Evolutionary conservation across 2,329 filamentous ascomycete genomes (phyloP), one percentile per base, ranked within the genome.

Genomic region (Xylaria sp.): DNA sequence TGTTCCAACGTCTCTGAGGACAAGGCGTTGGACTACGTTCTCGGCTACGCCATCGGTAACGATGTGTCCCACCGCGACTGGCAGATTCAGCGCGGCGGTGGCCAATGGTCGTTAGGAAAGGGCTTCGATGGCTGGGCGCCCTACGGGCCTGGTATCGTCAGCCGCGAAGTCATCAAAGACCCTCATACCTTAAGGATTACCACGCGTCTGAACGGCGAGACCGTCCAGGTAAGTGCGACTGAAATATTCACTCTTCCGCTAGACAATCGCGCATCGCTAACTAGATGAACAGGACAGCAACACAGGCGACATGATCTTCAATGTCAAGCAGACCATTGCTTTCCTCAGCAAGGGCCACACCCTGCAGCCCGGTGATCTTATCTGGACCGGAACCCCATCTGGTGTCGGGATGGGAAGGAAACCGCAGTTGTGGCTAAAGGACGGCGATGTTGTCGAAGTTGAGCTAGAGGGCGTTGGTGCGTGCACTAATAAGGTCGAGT

Each of bases 21-120:
- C 1, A 76, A 85, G 21, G 91, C 91, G 0, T 78, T 93, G n/a
- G 79, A 88, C 55, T 88, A 91, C 70, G 89, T 94, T 2, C 80
- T 92, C 1, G 91, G 91, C 4, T 94, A 93, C 73, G 82, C 87
- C 2, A 84, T 91, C 35, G 89, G 90, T 57, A 91, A 94, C 76
- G 91, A 94, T 74, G 84, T 94, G n/a, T 92, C 88, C 11, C 90
- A 92, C 77, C 86, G 91, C 42, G 89, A 92, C 67, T 93, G 89
- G 88, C 89, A 92, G 76, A 76, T 91, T 63, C 84, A 87, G 74
- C 83, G 81, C 42, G 88, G 88, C 15, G 87, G 87, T 15, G 84
- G 88, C 1, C 89, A 92, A 76, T 92, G 89, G 89, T 84, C 83
- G 0, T 78, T 91, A 14, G 89, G 89, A 38, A 92, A 92, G 75